A percentile compares a stretch with the other conserved stretches of the same genome.
phyloP scores from a whole-genome alignment of 2,329 filamentous ascomycete species.

The Pseudogymnoascus sp. region DNA sequence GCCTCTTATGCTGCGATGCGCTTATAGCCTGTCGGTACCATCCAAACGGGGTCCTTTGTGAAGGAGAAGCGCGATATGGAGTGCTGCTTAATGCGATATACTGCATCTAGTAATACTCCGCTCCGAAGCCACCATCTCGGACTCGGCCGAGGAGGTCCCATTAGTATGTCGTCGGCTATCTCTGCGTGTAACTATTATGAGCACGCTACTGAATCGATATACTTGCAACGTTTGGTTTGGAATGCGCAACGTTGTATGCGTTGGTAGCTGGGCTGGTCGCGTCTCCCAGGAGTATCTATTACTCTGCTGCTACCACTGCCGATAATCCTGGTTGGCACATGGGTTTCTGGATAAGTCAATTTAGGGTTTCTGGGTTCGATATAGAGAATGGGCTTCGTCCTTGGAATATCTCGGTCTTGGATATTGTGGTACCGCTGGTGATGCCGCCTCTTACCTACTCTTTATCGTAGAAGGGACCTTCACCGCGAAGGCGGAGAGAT shows the following conservation, averaged over 20 bases:
- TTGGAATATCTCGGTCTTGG: not conserved
- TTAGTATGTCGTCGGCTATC: conserved; percentile 11
- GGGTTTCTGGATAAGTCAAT: not conserved
- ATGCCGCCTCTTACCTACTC: not conserved
- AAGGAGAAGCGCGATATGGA: conserved; percentile 55
- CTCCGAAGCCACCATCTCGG: conserved; percentile 51
- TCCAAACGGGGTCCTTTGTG: conserved; percentile 37
- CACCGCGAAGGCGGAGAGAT: not conserved
- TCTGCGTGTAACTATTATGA: conserved; percentile 16
- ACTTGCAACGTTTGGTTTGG: conserved; percentile 13
- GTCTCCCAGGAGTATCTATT: conserved; percentile 32
- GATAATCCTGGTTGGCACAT: not conserved
- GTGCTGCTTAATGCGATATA: conserved; percentile 28
- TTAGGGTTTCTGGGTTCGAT: conserved; percentile 5
- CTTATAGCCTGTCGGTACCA: not conserved
- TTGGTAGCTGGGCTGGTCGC: conserved; percentile 44
- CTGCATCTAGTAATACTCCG: conserved; percentile 35
- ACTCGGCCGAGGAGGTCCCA: conserved; percentile 44
- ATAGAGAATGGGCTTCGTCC: not conserved
- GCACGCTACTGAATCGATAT: conserved; percentile 26
- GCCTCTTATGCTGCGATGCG: not conserved
- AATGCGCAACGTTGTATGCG: conserved; percentile 17
- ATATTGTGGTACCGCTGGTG: not conserved
- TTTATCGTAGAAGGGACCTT: not conserved
- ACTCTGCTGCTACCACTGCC: conserved; percentile 1